Percentiles rank a stretch among this genome's conserved stretches.
Conservation (phyloP, 805 yeast genomes). For the Wickerhamomyces strasburgensis region DNA sequence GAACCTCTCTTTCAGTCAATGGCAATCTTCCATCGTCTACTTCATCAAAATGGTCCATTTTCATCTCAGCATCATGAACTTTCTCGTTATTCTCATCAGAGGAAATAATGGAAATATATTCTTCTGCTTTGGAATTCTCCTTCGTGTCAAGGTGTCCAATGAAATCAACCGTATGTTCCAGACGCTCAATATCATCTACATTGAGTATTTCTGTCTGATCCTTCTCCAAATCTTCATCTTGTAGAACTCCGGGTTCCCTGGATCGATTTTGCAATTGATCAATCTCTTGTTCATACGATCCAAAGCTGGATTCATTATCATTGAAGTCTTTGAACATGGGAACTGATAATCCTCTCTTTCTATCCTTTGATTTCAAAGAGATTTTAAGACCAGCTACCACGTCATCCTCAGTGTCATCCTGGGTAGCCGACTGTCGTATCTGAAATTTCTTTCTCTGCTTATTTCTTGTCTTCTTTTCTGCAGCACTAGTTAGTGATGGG, state of each 20-base stretch:
- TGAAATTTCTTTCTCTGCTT: conserved; percentile 13
- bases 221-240: neutral
- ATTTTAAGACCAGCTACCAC: neutral
- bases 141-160: neutral
- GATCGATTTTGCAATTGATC: neutral
- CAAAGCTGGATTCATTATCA: conserved; percentile 1
- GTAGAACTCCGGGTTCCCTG: neutral
- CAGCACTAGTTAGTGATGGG: conserved; percentile 1
- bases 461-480: conserved; percentile 8
- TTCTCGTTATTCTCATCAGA: conserved; percentile 1
- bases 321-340: conserved; percentile 8
- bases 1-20: conserved; percentile 24
- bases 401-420: conserved; percentile 2
- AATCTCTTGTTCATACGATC: neutral
- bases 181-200: neutral
- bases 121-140: neutral
- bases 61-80: conserved; percentile 17
- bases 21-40: conserved; percentile 25
- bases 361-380: conserved; percentile 5
- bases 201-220: neutral
- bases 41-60: conserved; percentile 4
- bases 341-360: conserved; percentile 1
- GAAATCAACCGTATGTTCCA: too few species aligned
- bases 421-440: neutral
- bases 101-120: neutral